Percentiles rank a stretch among this genome's conserved stretches.
Conservation (phyloP, 768 basidiomycete genomes). For the Tulasnella sp. region DNA sequence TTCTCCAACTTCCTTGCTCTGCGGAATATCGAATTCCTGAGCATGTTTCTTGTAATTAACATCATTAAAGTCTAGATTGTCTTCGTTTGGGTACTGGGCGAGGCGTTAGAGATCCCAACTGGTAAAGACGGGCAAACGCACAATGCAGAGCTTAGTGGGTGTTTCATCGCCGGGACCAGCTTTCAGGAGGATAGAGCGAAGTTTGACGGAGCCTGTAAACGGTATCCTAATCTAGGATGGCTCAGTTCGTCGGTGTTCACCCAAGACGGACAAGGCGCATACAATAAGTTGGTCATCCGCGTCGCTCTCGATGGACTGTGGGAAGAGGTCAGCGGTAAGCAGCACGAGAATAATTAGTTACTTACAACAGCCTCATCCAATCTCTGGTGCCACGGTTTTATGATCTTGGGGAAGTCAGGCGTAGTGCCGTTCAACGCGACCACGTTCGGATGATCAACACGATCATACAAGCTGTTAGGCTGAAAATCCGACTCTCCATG, state of each 20-base stretch:
- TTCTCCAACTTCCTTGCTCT: constrained; percentile 67
- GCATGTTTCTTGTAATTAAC: constrained; percentile 45
- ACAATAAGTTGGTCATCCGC: constrained; percentile 69
- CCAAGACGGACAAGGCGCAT: constrained; percentile 2
- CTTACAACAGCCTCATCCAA: constrained; percentile 56
- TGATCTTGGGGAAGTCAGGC: constrained; percentile 40
- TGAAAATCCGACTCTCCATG: constrained; percentile 36
- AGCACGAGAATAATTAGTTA: background rate
- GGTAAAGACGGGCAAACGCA: constrained; percentile 27
- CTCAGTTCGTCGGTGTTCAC: background rate
- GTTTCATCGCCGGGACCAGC: constrained; percentile 71
- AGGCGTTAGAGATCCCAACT: background rate
- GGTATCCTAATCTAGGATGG: constrained; percentile 57
- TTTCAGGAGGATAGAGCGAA: constrained; percentile 71
- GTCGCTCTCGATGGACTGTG: constrained; percentile 73
- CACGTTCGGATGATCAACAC: constrained; percentile 72
- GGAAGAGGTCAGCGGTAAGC: background rate
- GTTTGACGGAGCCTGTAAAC: constrained; percentile 76
- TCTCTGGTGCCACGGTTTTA: constrained; percentile 82
- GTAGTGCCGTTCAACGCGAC: constrained; percentile 59
- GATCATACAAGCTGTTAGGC: constrained; percentile 56
- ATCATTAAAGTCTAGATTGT: constrained; percentile 73
- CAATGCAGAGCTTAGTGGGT: constrained; percentile 57
- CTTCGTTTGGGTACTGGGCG: constrained; percentile 58
- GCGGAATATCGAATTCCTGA: constrained; percentile 60